Evolutionary conservation across 805 yeast genomes (phyloP).

Genomic region (Candida lessepsii): DNA sequence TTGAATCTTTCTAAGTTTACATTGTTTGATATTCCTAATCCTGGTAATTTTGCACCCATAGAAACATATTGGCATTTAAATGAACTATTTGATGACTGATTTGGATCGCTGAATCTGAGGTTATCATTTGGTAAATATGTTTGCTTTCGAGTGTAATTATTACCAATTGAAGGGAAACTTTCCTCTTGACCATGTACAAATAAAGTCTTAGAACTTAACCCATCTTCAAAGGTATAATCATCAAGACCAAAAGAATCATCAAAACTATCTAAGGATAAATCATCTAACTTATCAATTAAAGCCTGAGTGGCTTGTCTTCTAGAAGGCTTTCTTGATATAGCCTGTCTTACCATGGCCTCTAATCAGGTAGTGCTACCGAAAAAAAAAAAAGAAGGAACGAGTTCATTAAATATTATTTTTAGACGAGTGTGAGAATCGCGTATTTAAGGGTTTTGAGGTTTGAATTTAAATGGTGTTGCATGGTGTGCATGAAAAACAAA

Average conservation of each 20-base stretch:
- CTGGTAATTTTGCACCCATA: neutral
- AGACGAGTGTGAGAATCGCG: slow-evolving; percentile 4
- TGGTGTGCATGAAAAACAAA: neutral
- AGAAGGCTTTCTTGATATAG: neutral
- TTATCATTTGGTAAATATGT: no score
- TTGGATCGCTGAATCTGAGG: no score
- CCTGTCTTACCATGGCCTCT: neutral
- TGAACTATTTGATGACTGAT: neutral
- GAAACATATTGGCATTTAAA: neutral
- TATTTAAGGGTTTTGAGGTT: slow-evolving; percentile 4
- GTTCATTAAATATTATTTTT: slow-evolving; percentile 4
- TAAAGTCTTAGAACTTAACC: no score
- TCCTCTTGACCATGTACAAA: no score
- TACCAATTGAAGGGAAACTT: no score
- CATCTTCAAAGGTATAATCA: no score
- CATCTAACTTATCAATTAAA: slow-evolving; percentile 11
- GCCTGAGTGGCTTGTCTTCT: slow-evolving; percentile 7
- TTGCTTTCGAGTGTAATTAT: no score
- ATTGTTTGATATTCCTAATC: neutral
- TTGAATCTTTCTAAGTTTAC: neutral
- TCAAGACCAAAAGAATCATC: neutral
- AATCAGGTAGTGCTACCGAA: slow-evolving; percentile 5
- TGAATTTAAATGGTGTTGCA: slow-evolving; percentile 1
- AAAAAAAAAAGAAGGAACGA: neutral
- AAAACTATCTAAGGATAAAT: slow-evolving; percentile 4